Evolutionary conservation across 352 stramenopile genomes (phyloP).

Genomic region (Phytopythium sindhum): DNA sequence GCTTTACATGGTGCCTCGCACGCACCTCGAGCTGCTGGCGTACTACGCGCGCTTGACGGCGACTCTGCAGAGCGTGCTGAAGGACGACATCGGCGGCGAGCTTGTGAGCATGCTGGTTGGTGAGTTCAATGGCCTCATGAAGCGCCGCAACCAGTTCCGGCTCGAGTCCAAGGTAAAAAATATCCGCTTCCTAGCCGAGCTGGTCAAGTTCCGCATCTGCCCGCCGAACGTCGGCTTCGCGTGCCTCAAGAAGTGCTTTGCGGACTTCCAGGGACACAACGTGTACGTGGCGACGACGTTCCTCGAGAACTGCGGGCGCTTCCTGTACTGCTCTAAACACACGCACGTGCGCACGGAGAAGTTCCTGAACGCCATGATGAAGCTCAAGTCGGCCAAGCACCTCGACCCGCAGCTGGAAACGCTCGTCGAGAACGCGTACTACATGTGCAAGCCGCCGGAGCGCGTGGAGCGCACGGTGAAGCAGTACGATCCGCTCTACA

Average conservation of each 20-base stretch:
- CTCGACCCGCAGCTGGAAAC: constrained; percentile 85
- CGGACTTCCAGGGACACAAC: constrained; percentile 95
- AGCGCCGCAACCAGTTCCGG: constrained; percentile 93
- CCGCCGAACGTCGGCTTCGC: constrained; percentile 93
- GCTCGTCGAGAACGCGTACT: constrained; percentile 91
- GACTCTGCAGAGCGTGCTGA: constrained; percentile 91
- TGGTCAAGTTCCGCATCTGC: constrained; percentile 96
- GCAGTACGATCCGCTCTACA: constrained; percentile 89
- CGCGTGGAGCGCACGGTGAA: constrained; percentile 72
- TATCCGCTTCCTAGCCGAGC: constrained; percentile 93
- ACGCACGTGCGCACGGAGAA: constrained; percentile 87
- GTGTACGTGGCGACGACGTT: constrained; percentile 95
- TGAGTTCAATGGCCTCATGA: constrained; percentile 93
- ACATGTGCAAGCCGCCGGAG: constrained; percentile 90
- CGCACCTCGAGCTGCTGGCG: constrained; percentile 92
- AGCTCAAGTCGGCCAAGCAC: constrained; percentile 93
- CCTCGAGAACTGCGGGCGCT: constrained; percentile 95
- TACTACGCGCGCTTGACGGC: constrained; percentile 95
- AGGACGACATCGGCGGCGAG: constrained; percentile 88
- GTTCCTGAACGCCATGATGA: constrained; percentile 95
- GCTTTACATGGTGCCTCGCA: constrained; percentile 92
- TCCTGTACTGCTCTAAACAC: constrained; percentile 94
- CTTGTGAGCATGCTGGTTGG: constrained; percentile 91
- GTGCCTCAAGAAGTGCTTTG: constrained; percentile 92
- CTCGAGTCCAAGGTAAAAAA: constrained; percentile 95